A percentile compares a stretch with the other conserved stretches of the same genome.
Conservation (phyloP, 768 basidiomycete species). For the Fomitopsis serialis region DNA sequence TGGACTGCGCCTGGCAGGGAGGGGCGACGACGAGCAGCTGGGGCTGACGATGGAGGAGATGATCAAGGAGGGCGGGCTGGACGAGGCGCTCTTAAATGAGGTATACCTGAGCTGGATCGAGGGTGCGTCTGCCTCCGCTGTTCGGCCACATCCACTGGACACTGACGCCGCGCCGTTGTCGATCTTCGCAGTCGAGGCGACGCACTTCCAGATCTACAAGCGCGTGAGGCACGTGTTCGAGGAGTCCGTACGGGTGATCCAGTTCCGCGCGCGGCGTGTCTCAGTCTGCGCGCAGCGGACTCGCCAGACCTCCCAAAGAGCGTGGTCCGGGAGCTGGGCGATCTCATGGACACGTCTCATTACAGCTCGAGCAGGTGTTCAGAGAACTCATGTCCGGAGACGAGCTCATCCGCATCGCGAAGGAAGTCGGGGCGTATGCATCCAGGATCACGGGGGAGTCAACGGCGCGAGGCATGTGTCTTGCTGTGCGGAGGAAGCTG, state of each 20-base stretch:
- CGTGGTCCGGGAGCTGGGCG: slow-evolving; percentile 50
- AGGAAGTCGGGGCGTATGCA: slow-evolving; percentile 71
- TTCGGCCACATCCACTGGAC: background rate
- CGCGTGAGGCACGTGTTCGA: slow-evolving; percentile 77
- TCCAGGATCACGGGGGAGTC: slow-evolving; percentile 71
- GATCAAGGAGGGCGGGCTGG: slow-evolving; percentile 58
- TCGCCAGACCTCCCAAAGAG: slow-evolving; percentile 13
- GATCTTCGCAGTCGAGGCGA: slow-evolving; percentile 70
- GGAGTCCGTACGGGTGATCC: slow-evolving; percentile 76
- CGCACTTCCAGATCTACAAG: slow-evolving; percentile 77
- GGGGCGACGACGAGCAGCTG: slow-evolving; percentile 34
- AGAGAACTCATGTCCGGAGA: slow-evolving; percentile 82
- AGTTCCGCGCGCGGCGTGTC: slow-evolving; percentile 72
- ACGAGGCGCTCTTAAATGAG: slow-evolving; percentile 48
- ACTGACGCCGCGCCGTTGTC: background rate
- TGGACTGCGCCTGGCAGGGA: slow-evolving; percentile 47
- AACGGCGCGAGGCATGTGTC: background rate
- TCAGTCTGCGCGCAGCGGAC: slow-evolving; percentile 27
- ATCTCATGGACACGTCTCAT: slow-evolving; percentile 77
- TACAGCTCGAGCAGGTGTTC: slow-evolving; percentile 60
- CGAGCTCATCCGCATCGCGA: slow-evolving; percentile 56
- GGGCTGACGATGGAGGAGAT: slow-evolving; percentile 75
- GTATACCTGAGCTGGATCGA: slow-evolving; percentile 78
- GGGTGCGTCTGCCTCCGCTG: slow-evolving; percentile 39
- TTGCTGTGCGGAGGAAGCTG: background rate